Percentiles rank a stretch among this genome's conserved stretches.
Conservation (phyloP, 805 yeast genomes). For the Kodamaea leandrae region DNA sequence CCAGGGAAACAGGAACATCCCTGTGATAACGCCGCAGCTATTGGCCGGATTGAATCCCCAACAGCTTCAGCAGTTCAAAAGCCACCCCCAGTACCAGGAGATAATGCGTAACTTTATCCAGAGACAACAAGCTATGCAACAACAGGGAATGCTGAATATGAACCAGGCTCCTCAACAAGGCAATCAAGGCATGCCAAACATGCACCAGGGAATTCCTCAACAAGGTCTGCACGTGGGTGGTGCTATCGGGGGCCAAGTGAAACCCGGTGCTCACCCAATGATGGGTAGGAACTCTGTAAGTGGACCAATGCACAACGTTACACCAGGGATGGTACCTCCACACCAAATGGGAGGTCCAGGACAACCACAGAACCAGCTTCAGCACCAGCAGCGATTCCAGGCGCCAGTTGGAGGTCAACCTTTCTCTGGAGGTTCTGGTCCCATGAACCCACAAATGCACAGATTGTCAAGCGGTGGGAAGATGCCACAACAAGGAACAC, state of each 20-base stretch:
- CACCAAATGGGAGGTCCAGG: slow-evolving; percentile 1
- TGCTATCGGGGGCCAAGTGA: background rate
- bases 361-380: slow-evolving; percentile 5
- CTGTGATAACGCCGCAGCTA: slow-evolving; percentile 27
- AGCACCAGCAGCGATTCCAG: slow-evolving; percentile 1
- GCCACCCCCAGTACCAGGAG: slow-evolving; percentile 43
- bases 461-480: background rate
- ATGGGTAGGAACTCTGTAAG: background rate
- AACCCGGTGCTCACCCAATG: slow-evolving; percentile 1
- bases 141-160: slow-evolving; percentile 18
- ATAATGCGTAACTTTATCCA: slow-evolving; percentile 40
- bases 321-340: background rate
- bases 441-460: slow-evolving; percentile 1
- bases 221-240: background rate
- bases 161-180: background rate
- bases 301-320: background rate
- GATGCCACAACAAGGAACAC: background rate
- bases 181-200: background rate
- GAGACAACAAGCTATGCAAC: slow-evolving; percentile 39
- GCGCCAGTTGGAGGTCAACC: slow-evolving; percentile 1
- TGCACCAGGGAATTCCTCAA: background rate
- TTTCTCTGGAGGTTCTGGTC: background rate
- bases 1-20: slow-evolving; percentile 17
- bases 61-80: slow-evolving; percentile 41
- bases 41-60: slow-evolving; percentile 35